Percentiles rank a stretch among this genome's conserved stretches.
Conservation (phyloP, 1,284 basidiomycete genomes). For the Pisolithus thermaeus region DNA sequence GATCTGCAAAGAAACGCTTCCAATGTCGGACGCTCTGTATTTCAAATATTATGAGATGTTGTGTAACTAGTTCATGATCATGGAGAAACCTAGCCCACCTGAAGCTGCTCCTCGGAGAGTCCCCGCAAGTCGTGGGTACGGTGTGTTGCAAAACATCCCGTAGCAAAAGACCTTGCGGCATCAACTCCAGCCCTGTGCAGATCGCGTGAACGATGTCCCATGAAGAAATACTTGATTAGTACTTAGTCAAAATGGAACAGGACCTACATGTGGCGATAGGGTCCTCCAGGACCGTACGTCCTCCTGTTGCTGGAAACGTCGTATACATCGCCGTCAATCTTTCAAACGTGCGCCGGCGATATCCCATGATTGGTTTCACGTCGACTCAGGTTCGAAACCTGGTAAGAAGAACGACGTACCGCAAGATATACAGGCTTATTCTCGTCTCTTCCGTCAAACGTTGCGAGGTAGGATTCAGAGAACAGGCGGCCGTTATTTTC, state of each 20-base stretch:
- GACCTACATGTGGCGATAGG: constrained; percentile 77
- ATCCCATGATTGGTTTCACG: background rate
- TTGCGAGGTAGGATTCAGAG: constrained; percentile 62
- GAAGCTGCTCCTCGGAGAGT: constrained; percentile 63
- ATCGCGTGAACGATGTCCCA: constrained; percentile 15
- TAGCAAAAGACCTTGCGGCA: constrained; percentile 85
- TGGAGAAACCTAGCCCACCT: constrained; percentile 35
- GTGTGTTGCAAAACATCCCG: constrained; percentile 88
- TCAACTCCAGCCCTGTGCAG: constrained; percentile 73
- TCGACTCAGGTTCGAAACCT: constrained; percentile 8
- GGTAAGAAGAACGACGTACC: constrained; percentile 38
- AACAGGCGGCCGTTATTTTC: constrained; percentile 64
- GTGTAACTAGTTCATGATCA: background rate
- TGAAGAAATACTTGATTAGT: constrained; percentile 7
- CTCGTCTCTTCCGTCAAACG: constrained; percentile 72
- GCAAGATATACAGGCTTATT: constrained; percentile 80
- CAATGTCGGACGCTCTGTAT: constrained; percentile 72
- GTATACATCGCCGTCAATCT: constrained; percentile 91
- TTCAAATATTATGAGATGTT: constrained; percentile 2
- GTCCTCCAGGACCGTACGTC: constrained; percentile 88
- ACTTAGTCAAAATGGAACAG: constrained; percentile 1
- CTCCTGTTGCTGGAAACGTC: constrained; percentile 76
- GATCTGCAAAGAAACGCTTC: constrained; percentile 83
- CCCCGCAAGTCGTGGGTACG: constrained; percentile 88
- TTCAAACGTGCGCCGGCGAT: constrained; percentile 3